Percentiles rank a stretch among this genome's conserved stretches.
phyloP scores from a whole-genome alignment of 139 green algal species.

The Chlamydomonas sp. region DNA sequence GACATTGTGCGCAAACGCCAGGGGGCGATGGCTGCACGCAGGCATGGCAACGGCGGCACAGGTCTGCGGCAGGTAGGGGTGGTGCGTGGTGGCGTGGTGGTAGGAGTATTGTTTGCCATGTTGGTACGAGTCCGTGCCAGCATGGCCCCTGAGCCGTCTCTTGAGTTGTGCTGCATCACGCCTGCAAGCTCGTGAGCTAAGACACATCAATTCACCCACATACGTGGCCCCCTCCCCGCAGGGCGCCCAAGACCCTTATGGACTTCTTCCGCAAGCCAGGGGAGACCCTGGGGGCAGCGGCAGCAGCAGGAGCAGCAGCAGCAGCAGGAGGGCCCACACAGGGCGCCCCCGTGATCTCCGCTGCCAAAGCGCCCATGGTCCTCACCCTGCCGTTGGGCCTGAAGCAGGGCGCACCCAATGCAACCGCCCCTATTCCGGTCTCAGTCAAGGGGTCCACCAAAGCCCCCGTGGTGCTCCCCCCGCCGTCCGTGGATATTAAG shows the following conservation, averaged over 20 bases:
- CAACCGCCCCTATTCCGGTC: not conserved
- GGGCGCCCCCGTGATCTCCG: no score
- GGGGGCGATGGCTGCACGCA: no score
- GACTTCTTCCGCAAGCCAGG: conserved; percentile 17
- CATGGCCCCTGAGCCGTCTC: no score
- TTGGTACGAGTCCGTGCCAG: no score
- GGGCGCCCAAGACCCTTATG: conserved; percentile 13
- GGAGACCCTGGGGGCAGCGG: not conserved
- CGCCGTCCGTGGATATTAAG: no score
- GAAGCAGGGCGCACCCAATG: not conserved
- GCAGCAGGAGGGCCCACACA: not conserved
- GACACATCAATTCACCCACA: not conserved
- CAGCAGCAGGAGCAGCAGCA: not conserved
- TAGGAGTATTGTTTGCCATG: no score
- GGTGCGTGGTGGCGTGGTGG: no score
- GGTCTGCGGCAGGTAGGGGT: no score
- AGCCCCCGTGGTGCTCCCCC: not conserved
- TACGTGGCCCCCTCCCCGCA: not conserved
- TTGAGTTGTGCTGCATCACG: no score
- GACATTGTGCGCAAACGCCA: no score
- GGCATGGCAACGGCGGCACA: no score
- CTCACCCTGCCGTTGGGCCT: not conserved
- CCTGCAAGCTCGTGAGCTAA: not conserved
- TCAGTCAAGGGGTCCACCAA: not conserved
- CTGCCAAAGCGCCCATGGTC: not conserved